Conservation (phyloP, 495 filamentous ascomycete species). For the Aspergillus egyptiacus region DNA sequence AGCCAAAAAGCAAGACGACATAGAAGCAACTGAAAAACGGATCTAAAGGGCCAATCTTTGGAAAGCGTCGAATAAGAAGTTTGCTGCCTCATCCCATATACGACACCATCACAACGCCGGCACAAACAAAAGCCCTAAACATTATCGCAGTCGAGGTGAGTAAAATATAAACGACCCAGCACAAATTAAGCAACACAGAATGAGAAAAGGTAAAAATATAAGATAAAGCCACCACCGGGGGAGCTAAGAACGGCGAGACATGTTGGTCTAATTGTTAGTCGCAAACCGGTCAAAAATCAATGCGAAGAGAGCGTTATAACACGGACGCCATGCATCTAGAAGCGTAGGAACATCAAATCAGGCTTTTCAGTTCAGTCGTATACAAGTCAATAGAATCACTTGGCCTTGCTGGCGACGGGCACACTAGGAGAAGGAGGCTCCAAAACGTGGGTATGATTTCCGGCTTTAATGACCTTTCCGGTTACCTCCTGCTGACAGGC, state of each 20-base stretch:
- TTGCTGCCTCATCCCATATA: conserved; percentile 7
- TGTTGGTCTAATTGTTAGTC: conserved; percentile 1
- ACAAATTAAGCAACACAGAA: conserved; percentile 6
- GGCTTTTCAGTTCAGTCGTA: conserved; percentile 9
- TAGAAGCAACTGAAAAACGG: conserved; percentile 1
- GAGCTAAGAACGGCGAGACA: conserved; percentile 3
- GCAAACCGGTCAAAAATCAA: conserved; percentile 8
- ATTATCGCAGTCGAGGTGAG: conserved; percentile 5
- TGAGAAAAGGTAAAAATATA: too few relatives aligned
- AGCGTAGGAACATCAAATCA: conserved; percentile 3
- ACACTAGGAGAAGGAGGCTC: conserved; percentile 49
- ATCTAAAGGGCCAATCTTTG: conserved; percentile 17
- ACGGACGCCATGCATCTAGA: conserved; percentile 9
- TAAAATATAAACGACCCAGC: neutral
- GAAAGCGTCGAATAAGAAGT: conserved; percentile 7
- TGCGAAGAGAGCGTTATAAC: conserved; percentile 12
- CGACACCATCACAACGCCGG: conserved; percentile 21
- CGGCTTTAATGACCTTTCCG: conserved; percentile 47
- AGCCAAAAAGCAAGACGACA: conserved; percentile 2
- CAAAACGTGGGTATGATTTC: conserved; percentile 56
- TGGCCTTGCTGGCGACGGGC: conserved; percentile 41
- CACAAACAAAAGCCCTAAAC: conserved; percentile 3
- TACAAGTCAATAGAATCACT: conserved; percentile 18
- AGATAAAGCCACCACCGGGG: conserved; percentile 11
- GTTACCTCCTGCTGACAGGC: conserved; percentile 57